Evolutionary conservation across 306 rosid species (phyloP).

Genomic region (Notholithocarpus densiflorus): DNA sequence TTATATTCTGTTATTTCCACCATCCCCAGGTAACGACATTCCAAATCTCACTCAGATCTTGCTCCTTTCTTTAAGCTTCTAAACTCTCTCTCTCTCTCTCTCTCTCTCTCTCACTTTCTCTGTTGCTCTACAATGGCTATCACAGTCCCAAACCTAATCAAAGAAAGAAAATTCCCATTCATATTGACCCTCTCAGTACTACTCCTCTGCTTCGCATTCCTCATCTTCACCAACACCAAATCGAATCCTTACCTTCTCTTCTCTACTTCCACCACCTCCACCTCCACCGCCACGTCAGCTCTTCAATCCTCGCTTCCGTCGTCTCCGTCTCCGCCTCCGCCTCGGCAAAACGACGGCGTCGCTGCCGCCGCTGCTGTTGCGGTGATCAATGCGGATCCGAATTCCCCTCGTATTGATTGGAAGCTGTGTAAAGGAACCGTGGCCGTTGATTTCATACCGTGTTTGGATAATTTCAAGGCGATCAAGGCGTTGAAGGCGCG

Average conservation of each 20-base stretch:
- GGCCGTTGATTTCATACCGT: slow-evolving; percentile 69
- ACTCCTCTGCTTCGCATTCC: slow-evolving; percentile 42
- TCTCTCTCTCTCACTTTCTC: neutral
- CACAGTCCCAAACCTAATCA: slow-evolving; percentile 35
- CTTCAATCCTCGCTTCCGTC: slow-evolving; percentile 13
- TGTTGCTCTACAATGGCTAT: slow-evolving; percentile 38
- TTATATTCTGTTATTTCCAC: neutral
- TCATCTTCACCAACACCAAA: slow-evolving; percentile 48
- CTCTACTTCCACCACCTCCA: slow-evolving; percentile 1
- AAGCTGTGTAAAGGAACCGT: slow-evolving; percentile 49
- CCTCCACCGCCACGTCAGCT: neutral
- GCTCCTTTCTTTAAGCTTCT: neutral
- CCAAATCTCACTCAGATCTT: neutral
- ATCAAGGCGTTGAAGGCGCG: slow-evolving; percentile 66
- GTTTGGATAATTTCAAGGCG: slow-evolving; percentile 71
- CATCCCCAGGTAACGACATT: slow-evolving; percentile 10
- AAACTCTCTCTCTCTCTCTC: neutral
- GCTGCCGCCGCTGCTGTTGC: neutral
- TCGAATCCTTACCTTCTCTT: slow-evolving; percentile 35
- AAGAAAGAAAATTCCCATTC: slow-evolving; percentile 60
- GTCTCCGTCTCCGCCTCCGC: neutral
- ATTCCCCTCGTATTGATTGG: slow-evolving; percentile 35
- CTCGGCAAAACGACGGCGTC: neutral
- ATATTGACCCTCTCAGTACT: slow-evolving; percentile 44
- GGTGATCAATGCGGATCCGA: neutral